Base-by-base conservation (phyloP, 2,329 filamentous ascomycete species). In the Diaporthe sp. region DNA sequence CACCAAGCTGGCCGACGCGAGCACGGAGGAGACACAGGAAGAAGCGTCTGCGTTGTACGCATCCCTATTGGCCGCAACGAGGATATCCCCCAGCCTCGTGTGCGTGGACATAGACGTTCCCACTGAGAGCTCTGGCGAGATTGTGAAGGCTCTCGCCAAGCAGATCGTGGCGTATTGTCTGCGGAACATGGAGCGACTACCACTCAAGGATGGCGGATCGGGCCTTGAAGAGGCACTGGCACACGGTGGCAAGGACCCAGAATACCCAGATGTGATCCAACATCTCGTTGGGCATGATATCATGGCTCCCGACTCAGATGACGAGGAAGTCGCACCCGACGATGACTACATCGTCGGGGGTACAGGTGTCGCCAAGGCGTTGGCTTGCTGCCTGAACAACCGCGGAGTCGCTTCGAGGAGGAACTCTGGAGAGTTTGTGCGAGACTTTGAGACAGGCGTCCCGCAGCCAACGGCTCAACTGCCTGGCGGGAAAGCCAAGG, bases 291-390 rank as follows among this genome's bases (percentile, higher is more conserved):
- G 96, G 6, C 90, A 94, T 78, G 89, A 91, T 72, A 84, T 87
- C 35, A 80, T 85, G 69, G 79, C 82, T 47, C 86, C 81, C 82
- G 90, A 80, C 78, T 83, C 78, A 77, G 88, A 90, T 30, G 91
- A 93, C 59, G 90, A 92, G 30, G 91, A 93, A 3, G 87, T 92
- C 15, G 93, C 95, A 9, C 94, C 95, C 0, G 95, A 98, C 77
- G 94, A 97, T 74, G 95, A 98, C 82, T 98, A 98, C 83, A 95
- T 98, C 58, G 97, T 98, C 79, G 96, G 96, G 27, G 96, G 96
- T 22, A 98, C 95, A 0, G 97, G 96, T 35, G 95, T 99, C 2
- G 96, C 97, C 65, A 98, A 98, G 84, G 97, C 97, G 6, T 87
- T 99, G 59, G 92, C 94, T 71, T 97, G 97, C 79, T 98, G 96